Percentiles rank a stretch among this genome's conserved stretches.
phyloP scores from a whole-genome alignment of 352 stramenopile genomes.

The Thalassiosira livingstoniorum region DNA sequence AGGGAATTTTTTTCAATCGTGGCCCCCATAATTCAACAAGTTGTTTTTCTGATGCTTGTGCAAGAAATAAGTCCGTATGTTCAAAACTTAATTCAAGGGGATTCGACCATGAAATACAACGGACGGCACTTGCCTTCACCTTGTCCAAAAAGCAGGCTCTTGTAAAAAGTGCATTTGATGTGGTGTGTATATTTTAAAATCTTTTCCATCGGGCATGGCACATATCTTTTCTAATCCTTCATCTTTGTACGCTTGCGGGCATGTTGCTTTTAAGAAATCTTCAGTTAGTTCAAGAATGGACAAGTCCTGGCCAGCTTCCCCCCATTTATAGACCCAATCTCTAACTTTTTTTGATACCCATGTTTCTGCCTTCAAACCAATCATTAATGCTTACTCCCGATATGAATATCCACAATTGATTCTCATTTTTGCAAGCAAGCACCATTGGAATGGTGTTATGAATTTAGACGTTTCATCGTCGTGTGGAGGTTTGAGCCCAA shows the following conservation, averaged over 20 bases:
- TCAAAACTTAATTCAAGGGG: constrained; percentile 30
- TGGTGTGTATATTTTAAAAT: constrained; percentile 21
- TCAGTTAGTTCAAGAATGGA: background rate
- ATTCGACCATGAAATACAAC: constrained; percentile 31
- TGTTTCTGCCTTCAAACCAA: background rate
- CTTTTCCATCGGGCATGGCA: constrained; percentile 22
- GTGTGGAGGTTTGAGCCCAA: background rate
- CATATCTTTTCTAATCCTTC: background rate
- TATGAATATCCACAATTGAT: background rate
- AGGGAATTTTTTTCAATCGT: constrained; percentile 15
- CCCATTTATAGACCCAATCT: background rate
- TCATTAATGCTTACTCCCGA: background rate
- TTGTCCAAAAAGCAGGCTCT: constrained; percentile 31
- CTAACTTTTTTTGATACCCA: background rate
- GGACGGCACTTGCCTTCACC: constrained; percentile 17
- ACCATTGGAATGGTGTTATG: background rate
- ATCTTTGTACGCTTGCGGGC: background rate
- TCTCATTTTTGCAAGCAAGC: background rate
- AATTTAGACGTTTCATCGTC: background rate
- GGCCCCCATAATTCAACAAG: constrained; percentile 29
- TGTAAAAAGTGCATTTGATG: constrained; percentile 22
- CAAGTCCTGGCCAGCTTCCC: background rate
- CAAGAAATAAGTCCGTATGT: constrained; percentile 25
- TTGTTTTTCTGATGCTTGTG: constrained; percentile 8
- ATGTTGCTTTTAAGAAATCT: background rate